A percentile compares a stretch with the other conserved stretches of the same genome.
phyloP scores from a whole-genome alignment of 2,329 filamentous ascomycete genomes.

The Phialocephala sp. region DNA sequence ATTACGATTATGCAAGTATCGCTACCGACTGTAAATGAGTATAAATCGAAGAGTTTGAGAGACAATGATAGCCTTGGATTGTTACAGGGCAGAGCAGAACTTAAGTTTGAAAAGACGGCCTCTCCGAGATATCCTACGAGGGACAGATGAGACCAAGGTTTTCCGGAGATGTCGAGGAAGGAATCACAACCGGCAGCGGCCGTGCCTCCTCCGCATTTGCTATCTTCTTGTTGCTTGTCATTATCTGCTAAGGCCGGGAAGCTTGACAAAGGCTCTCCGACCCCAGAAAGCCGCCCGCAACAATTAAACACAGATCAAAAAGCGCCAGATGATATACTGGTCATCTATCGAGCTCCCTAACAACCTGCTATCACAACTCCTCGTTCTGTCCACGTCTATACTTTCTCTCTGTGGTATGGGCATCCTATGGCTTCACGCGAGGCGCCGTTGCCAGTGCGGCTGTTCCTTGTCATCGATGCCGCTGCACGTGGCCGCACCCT shows the following conservation, averaged over 20 bases:
- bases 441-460: slow-evolving; percentile 21
- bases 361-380: not conserved
- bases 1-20: not conserved
- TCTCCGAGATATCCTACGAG: not conserved
- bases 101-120: not conserved
- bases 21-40: not conserved
- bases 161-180: slow-evolving; percentile 34
- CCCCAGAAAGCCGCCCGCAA: slow-evolving; percentile 27
- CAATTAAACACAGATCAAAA: slow-evolving; percentile 11
- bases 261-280: slow-evolving; percentile 17
- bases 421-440: slow-evolving; percentile 17
- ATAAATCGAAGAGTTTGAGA: not conserved
- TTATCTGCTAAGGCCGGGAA: slow-evolving; percentile 11
- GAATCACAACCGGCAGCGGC: slow-evolving; percentile 28
- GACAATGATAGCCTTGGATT: not conserved
- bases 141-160: slow-evolving; percentile 21
- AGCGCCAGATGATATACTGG: slow-evolving; percentile 2
- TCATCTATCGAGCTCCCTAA: slow-evolving; percentile 22
- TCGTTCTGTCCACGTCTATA: slow-evolving; percentile 13
- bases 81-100: not conserved
- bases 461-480: slow-evolving; percentile 21
- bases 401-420: slow-evolving; percentile 18
- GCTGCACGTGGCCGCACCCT: slow-evolving; percentile 32
- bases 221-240: slow-evolving; percentile 31
- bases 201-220: slow-evolving; percentile 28